These are phyloP conservation scores for Globisporangium barbulae DNA, from an alignment of 352 stramenopile species.

Conservation along the genomic window DNA sequence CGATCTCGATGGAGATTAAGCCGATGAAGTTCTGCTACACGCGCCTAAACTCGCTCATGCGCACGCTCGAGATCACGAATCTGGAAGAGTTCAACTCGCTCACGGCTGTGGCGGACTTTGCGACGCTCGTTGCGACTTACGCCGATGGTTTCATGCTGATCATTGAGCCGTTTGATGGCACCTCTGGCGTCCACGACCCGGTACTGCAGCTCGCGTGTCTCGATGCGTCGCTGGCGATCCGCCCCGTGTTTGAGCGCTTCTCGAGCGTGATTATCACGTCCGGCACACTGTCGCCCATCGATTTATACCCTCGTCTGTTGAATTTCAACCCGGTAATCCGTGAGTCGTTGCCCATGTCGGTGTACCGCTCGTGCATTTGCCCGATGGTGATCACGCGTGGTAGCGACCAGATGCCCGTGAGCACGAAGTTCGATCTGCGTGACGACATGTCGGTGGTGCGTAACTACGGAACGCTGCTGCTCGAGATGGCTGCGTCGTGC, in stretches of 20 bases:
- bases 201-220: conserved; percentile 95
- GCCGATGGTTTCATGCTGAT: conserved; percentile 98
- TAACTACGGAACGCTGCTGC: conserved; percentile 95
- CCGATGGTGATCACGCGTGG: conserved; percentile 97
- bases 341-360: conserved; percentile 97
- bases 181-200: conserved; percentile 70
- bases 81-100: conserved; percentile 97
- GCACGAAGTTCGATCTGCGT: conserved; percentile 91
- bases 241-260: conserved; percentile 96
- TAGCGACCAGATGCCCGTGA: conserved; percentile 96
- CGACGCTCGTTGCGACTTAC: conserved; percentile 96
- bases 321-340: conserved; percentile 97
- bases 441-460: conserved; percentile 91
- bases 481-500: conserved; percentile 92
- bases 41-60: conserved; percentile 95
- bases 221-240: conserved; percentile 97
- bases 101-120: conserved; percentile 96
- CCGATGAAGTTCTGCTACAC: conserved; percentile 97
- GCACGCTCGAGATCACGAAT: conserved; percentile 96
- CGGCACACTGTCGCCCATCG: conserved; percentile 97
- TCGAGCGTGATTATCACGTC: conserved; percentile 88
- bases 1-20: conserved; percentile 95
- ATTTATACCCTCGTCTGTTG: conserved; percentile 98
- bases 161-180: conserved; percentile 92
- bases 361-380: conserved; percentile 97